Percentiles rank a stretch among this genome's conserved stretches.
These are phyloP conservation scores for Picochlorum costavermella DNA, from an alignment of 139 green algal species.

Conservation along the genomic window DNA sequence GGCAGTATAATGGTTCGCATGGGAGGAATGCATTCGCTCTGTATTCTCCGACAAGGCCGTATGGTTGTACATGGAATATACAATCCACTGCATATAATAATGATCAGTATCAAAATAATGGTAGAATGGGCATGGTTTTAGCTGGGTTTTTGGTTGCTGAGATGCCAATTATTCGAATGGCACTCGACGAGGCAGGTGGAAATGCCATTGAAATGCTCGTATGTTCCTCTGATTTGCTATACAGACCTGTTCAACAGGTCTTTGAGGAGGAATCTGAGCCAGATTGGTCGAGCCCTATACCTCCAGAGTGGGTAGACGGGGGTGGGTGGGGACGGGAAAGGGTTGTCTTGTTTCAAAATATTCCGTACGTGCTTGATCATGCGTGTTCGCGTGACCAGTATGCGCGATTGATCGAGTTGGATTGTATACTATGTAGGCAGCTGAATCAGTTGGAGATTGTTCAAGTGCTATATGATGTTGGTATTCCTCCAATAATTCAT, in stretches of 20 bases:
- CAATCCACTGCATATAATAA: too few relatives aligned
- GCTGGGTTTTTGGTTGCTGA: slow-evolving; percentile 24
- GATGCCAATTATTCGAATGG: slow-evolving; percentile 12
- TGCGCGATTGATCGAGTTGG: not conserved
- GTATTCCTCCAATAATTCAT: not conserved
- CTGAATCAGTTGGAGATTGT: slow-evolving; percentile 2
- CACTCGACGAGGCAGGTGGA: slow-evolving; percentile 18
- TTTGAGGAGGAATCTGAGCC: slow-evolving; percentile 4
- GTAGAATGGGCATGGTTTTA: too few relatives aligned
- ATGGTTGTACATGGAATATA: too few relatives aligned
- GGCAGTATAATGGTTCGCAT: too few relatives aligned
- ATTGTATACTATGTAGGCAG: slow-evolving; percentile 5
- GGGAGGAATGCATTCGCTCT: too few relatives aligned
- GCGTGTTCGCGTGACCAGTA: too few relatives aligned
- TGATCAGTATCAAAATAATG: too few relatives aligned
- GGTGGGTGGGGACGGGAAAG: slow-evolving; percentile 26
- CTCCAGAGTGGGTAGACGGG: slow-evolving; percentile 10
- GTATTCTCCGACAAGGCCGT: too few relatives aligned
- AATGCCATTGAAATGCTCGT: not conserved
- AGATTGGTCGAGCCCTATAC: slow-evolving; percentile 9
- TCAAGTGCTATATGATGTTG: not conserved
- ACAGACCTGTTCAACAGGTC: not conserved
- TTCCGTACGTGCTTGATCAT: not conserved
- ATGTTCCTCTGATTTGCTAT: not conserved
- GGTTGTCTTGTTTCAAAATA: slow-evolving; percentile 16